Evolutionary conservation across 352 stramenopile genomes (phyloP), one percentile per base, ranked within the genome.

Genomic region (Pythium sp.): DNA sequence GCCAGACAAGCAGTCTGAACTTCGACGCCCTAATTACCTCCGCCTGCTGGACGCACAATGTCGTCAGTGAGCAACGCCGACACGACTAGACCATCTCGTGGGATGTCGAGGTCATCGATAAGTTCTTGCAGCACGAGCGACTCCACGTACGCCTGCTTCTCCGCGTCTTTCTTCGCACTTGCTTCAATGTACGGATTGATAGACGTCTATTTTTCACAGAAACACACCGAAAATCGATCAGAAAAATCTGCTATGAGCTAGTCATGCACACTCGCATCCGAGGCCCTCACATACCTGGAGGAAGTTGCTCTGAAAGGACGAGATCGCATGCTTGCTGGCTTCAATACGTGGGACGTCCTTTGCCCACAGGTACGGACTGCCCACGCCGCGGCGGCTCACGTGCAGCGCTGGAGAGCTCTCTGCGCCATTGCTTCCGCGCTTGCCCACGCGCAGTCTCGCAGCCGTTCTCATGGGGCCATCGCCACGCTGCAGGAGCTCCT

Each of bases 331-430:
- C 62, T 90, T 92, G 57, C 65, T 82, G 4, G 68, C 73, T 49
- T 93, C 76, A 41, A 93, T 79, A 57, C 86, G 82, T 38, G 86
- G 82, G 55, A 93, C 74, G 26, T 93, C 82, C 60, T 87, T 90
- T 12, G 80, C 77, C 86, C 84, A 93, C 46, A 90, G 55, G 41
- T 80, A 78, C 32, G 86, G 75, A 30, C 84, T 89, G 3, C 84
- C 86, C n/a, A 91, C 70, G 22, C 80, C 86, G 60, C 78, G 71
- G 18, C 60, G 77, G 18, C 62, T 77, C 49, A 82, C 72, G 24
- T 65, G 54, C 56, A 76, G 34, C 47, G 43, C 70, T 51, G 43
- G 43, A 51, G 43, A 51, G 43, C 18, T 22, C 59, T 83, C 54
- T 22, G 41, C 69, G 9, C 54, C 63, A 75, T 34, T 62, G 53